Evolutionary conservation across 331 rosid genomes (phyloP), one percentile per base, ranked within the genome.

Genomic region (Acacia pycnantha): DNA sequence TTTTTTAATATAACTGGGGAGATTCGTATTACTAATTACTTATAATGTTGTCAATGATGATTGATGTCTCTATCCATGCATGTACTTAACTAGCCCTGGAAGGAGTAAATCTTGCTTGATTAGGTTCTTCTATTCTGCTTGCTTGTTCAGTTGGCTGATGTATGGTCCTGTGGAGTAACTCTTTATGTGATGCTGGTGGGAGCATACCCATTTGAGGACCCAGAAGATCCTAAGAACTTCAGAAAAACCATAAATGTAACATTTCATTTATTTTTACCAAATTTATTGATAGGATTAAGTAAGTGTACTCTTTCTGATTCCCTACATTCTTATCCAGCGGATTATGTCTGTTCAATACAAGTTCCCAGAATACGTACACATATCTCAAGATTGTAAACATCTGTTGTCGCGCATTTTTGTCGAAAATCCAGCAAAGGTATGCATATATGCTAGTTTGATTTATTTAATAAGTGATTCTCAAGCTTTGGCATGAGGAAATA

Each of bases 101-200:
- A 75, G 66, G 50, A 67, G 54, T 78, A 41, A 56, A 19, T 75
- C 48, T 81, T 78, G 78, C 78, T 75, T 81, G 78, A 82, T 80
- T 46, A 78, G 77, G 56, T 71, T 74, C 74, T 86, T 40, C 12
- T 51, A 26, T 48, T 84, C 78, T 78, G 43, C 56, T 79, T 79
- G 61, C 64, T n/a, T 74, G 2, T 79, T 83, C 82, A 93, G 97
- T 47, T 90, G 87, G 97, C 91, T 19, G 97, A 93, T 90, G 86
- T 93, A 54, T 93, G 97, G 97, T 93, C 97, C 0, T 90, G 94
- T 85, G 97, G 97, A 73, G 97, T 93, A 69, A 91, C 92, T 53
- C 93, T 93, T 40, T 91, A 93, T 81, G 89, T 90, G 68, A 93
- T 91, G 97, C 81, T 93, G 81, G 92, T 89, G 29, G 94, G 93